Conservation (phyloP, 2,329 filamentous ascomycete genomes). For the Monilinia polystroma region DNA sequence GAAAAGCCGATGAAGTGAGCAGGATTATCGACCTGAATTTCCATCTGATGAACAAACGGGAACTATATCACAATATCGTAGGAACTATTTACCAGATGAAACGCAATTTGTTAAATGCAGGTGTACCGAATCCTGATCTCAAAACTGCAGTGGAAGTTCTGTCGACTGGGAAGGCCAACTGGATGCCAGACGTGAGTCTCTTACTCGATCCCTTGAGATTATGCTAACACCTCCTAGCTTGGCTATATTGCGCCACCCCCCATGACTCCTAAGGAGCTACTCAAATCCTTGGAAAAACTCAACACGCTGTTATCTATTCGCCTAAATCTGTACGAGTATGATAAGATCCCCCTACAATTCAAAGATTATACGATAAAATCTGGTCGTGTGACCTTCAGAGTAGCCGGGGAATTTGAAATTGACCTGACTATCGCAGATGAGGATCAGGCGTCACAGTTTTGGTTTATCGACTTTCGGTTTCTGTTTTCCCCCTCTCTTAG, state of each 20-base stretch:
- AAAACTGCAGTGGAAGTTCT: conserved; percentile 85
- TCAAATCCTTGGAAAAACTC: conserved; percentile 74
- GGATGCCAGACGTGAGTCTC: conserved; percentile 71
- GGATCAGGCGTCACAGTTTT: conserved; percentile 79
- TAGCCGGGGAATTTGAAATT: conserved; percentile 84
- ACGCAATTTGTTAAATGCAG: conserved; percentile 66
- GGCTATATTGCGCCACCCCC: conserved; percentile 73
- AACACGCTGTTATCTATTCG: conserved; percentile 81
- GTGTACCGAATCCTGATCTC: conserved; percentile 85
- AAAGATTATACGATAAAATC: conserved; percentile 74
- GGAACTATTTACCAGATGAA: conserved; percentile 70
- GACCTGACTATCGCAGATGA: conserved; percentile 90
- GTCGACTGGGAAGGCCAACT: conserved; percentile 71
- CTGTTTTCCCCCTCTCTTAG: conserved; percentile 69
- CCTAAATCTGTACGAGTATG: conserved; percentile 79
- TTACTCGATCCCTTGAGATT: neutral
- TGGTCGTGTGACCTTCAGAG: conserved; percentile 86
- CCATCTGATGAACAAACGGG: conserved; percentile 65
- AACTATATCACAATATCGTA: conserved; percentile 59
- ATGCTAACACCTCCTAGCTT: conserved; percentile 50
- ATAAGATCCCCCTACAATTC: conserved; percentile 73
- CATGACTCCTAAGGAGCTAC: conserved; percentile 68
- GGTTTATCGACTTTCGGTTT: conserved; percentile 90
- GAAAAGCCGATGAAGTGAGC: conserved; percentile 74
- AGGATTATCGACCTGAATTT: conserved; percentile 83